A percentile compares a stretch with the other conserved stretches of the same genome.
phyloP scores from a whole-genome alignment of 1,139 yeast genomes.

The Debaryomycetaceae sp. region DNA sequence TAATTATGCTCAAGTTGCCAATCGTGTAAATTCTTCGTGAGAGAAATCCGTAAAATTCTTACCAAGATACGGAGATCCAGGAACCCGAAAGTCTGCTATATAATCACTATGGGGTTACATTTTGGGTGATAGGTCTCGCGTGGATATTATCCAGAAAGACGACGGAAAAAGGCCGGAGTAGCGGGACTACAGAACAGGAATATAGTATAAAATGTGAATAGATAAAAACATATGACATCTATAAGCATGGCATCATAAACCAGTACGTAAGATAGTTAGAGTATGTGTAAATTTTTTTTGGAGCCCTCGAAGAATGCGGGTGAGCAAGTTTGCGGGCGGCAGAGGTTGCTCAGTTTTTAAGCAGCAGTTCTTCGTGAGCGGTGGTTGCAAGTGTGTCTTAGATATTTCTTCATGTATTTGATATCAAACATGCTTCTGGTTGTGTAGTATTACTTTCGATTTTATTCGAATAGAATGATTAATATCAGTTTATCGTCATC shows the following conservation, averaged over 20 bases:
- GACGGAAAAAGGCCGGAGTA: not conserved
- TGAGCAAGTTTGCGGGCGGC: no score
- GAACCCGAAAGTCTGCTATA: no score
- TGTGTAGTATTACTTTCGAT: not conserved
- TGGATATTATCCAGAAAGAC: not conserved
- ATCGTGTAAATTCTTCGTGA: no score
- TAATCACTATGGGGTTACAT: no score
- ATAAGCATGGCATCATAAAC: not conserved
- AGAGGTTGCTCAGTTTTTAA: no score
- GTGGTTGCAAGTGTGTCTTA: not conserved
- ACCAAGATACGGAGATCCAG: no score
- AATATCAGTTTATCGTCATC: conserved; percentile 22
- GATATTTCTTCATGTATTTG: not conserved
- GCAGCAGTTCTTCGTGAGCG: not conserved
- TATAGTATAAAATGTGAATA: not conserved
- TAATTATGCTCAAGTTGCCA: no score
- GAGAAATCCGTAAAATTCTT: no score
- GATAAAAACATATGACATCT: not conserved
- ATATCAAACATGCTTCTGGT: not conserved
- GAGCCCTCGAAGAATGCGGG: not conserved
- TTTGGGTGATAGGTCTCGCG: not conserved
- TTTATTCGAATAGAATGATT: not conserved
- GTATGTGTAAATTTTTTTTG: not conserved
- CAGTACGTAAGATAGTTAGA: not conserved
- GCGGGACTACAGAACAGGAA: not conserved